Evolutionary conservation across 108 stramenopile species (phyloP).

Genomic region (Bacterosira constricta): DNA sequence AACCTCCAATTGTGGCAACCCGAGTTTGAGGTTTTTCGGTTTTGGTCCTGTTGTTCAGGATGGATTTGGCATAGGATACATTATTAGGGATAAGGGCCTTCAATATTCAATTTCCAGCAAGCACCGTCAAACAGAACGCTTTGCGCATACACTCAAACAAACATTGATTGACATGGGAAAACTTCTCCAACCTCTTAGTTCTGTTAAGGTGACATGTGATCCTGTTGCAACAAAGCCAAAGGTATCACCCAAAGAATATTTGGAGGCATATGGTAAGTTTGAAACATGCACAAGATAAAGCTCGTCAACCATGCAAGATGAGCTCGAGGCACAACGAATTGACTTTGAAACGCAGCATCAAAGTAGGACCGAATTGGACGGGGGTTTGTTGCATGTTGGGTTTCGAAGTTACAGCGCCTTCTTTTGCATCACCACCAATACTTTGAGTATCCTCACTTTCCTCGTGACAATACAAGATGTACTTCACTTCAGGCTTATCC

Average conservation of each 20-base stretch:
- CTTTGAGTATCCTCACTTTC: not conserved
- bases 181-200: conserved; percentile 29
- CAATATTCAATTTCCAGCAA: conserved; percentile 79
- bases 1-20: conserved; percentile 90
- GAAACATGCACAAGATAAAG: too few species aligned
- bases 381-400: too few species aligned
- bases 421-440: not conserved
- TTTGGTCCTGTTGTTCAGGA: conserved; percentile 80
- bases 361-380: too few species aligned
- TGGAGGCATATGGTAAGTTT: conserved; percentile 29
- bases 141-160: conserved; percentile 59
- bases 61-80: conserved; percentile 80
- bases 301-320: not conserved
- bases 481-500: not conserved
- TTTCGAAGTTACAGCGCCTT: not conserved
- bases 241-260: conserved; percentile 16
- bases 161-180: conserved; percentile 55
- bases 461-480: conserved; percentile 3
- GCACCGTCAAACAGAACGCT: conserved; percentile 82
- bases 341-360: too few species aligned
- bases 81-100: conserved; percentile 79
- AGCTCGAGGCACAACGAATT: too few species aligned
- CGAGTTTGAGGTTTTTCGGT: conserved; percentile 80
- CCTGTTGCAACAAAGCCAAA: not conserved
- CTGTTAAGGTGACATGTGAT: conserved; percentile 30